Base-by-base conservation (phyloP, 2,329 filamentous ascomycete genomes). In the Pseudogymnoascus sp. region DNA sequence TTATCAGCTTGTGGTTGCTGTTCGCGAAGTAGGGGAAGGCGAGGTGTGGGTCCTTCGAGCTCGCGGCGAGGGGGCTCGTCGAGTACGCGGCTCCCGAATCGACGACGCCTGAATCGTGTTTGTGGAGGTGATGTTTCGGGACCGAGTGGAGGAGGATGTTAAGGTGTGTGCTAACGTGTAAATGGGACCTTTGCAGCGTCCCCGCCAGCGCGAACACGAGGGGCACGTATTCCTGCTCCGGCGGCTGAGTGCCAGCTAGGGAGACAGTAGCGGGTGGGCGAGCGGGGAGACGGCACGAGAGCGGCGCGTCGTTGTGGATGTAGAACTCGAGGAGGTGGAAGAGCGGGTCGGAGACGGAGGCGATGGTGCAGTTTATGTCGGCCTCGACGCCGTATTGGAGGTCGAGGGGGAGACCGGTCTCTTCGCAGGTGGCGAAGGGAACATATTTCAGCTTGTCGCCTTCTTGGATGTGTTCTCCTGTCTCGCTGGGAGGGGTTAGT, bases 251-350 rank as follows among this genome's bases (percentile, higher is more conserved):
- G 61, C 81, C 83, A 6, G 85, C 74, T 36, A 81, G 76, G 71
- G 84, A 80, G 67, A 84, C 75, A 67, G 83, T 79, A 6, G 78
- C 76, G 11, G 81, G 73, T 0, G 93, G 93, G 6, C 88, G 86
- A 0, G 91, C 85, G 29, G 93, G 91, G 12, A 97, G 85, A 62
- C 95, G 93, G 77, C 95, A 99, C 63, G 91, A 87, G 60, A 97
- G 82, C 8, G 95, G 95, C 16, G 92, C 93, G 77, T 99, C 95
- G 79, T 89, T 92, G 81, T 97, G 95, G 75, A 97, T 88, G 82
- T 97, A 97, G 82, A 97, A 97, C 78, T 97, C 90, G 78, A 93
- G 87, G 61, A 93, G 83, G 77, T 95, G 90, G 81, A 91, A 95
- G 81, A 93, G 88, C 42, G 88, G 84, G 74, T 93, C 90, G 71